Base-by-base conservation (phyloP, 2,329 filamentous ascomycete genomes). In the Penicillium sp. region DNA sequence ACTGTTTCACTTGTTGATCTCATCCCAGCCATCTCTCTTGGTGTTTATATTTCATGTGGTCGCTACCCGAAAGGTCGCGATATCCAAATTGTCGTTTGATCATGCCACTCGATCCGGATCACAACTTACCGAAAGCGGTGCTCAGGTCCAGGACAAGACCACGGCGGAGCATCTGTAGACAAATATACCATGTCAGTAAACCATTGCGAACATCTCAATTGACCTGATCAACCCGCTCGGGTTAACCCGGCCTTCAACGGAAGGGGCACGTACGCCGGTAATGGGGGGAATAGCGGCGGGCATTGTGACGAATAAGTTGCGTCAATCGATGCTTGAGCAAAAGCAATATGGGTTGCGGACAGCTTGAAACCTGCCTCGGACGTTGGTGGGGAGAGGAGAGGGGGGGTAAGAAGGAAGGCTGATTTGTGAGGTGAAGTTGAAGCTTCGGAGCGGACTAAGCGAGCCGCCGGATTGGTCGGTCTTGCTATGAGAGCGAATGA, bases 91-190 rank as follows among this genome's bases (percentile, higher is more conserved):
- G 33, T 57, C 37, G 31, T 31, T 56, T 43, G 53, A 66, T 66
- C 65, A 62, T 65, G 62, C 62, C 59, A 64, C 59, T 54, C 53
- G 46, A 48, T 50, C 40, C 19, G 54, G 25, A 37, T 54, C 35
- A 54, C 56, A 29, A 80, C 85, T 75, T 80, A 87, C 86, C 86
- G 70, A 86, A 77, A 65, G 85, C 84, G 72, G 87, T 84, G 70
- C 83, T 85, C 69, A 89, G 78, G 76, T 89, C 86, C 67, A 89
- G 80, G 67, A 89, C 85, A 59, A 89, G 78, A 71, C 80, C 81
- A 73, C 84, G 81, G 74, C 84, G 84, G 78, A 89, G 84, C 82
- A 87, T 87, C 85, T 87, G 69, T 62, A 64, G 21, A 23, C 1
- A 23, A 23, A 46, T 12, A 40, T 3, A 27, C 3, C 6, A 43